A percentile compares a stretch with the other conserved stretches of the same genome.
These are phyloP conservation scores for Fonsecaea pedrosoi DNA, from an alignment of 2,329 filamentous ascomycete species.

Conservation along the genomic window DNA sequence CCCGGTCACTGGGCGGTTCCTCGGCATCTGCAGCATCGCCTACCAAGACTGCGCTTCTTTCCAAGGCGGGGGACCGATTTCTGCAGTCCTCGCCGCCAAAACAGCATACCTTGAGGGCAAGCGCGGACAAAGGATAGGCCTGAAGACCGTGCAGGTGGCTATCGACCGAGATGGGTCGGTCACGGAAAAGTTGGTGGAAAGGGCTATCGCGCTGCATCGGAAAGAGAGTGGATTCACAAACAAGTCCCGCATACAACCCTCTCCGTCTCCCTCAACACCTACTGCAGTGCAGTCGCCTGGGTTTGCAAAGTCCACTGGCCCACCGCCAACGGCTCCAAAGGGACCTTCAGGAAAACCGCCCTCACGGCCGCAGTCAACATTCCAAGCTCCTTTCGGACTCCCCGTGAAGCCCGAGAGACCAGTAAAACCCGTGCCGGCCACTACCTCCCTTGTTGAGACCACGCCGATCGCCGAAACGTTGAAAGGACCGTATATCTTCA, in stretches of 20 bases:
- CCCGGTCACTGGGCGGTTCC: slow-evolving; percentile 88
- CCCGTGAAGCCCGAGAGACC: slow-evolving; percentile 26
- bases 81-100: slow-evolving; percentile 80
- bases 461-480: slow-evolving; percentile 72
- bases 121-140: slow-evolving; percentile 79
- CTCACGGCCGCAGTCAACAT: slow-evolving; percentile 43
- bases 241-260: slow-evolving; percentile 39
- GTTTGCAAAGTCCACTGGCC: slow-evolving; percentile 61
- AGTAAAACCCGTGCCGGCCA: slow-evolving; percentile 45
- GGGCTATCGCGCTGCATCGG: slow-evolving; percentile 71
- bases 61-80: slow-evolving; percentile 61
- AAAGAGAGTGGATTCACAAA: slow-evolving; percentile 54
- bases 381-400: slow-evolving; percentile 44
- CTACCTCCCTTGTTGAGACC: slow-evolving; percentile 62
- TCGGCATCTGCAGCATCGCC: slow-evolving; percentile 90
- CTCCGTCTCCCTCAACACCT: slow-evolving; percentile 38
- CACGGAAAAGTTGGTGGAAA: slow-evolving; percentile 78
- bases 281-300: slow-evolving; percentile 44
- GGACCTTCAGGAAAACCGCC: slow-evolving; percentile 71
- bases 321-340: slow-evolving; percentile 85
- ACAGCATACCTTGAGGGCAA: slow-evolving; percentile 75
- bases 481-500: slow-evolving; percentile 85
- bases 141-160: slow-evolving; percentile 78
- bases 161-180: slow-evolving; percentile 87
- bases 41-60: slow-evolving; percentile 74